Evolutionary conservation across 345 rosid genomes (phyloP), one percentile per base, ranked within the genome.

Genomic region (Boechera stricta): DNA sequence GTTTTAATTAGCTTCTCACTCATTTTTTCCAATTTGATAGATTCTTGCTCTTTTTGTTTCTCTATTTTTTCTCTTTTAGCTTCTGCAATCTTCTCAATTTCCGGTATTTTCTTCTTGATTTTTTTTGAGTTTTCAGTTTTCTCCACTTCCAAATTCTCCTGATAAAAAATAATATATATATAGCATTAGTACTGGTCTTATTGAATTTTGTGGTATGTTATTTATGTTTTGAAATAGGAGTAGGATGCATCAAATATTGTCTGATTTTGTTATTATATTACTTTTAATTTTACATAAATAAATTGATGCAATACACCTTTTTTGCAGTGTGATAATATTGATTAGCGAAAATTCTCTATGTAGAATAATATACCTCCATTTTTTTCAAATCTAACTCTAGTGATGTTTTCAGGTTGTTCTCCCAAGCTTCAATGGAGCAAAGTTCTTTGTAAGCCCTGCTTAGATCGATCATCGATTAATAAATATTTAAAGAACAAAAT

Each of bases 141-240:
- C 85, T 85, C 87, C 87, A 53, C 85, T 67, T 86, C 86, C 48
- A 86, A 6, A 21, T 82, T 82, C 77, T 87, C 98, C 98, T 90
- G 65, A 70, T 29, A 5, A n/a, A 8, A 68, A 33, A 26, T 13
- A 9, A 63, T 10, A 12, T 10, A 0, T 28, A 28, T 28, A 28
- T 2, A 28, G 29, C 29, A 28, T 2, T 28, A 28, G 29, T 28
- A 28, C 29, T 28, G 29, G 24, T 21, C 24, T 21, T 28, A 28
- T 28, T 28, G 3, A 28, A 2, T 28, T 28, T 28, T 28, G 29
- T 2, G 29, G 29, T 28, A 28, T 28, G 29, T 28, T 28, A 28
- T 28, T 2, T 28, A 28, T 2, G 29, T 28, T 28, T 28, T 28
- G 29, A 28, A 28, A 28, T 28, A 28, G 29, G 3, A 28, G 29